Conservation (phyloP, 495 filamentous ascomycete species). For the Pyrenopolyporus hunteri region DNA sequence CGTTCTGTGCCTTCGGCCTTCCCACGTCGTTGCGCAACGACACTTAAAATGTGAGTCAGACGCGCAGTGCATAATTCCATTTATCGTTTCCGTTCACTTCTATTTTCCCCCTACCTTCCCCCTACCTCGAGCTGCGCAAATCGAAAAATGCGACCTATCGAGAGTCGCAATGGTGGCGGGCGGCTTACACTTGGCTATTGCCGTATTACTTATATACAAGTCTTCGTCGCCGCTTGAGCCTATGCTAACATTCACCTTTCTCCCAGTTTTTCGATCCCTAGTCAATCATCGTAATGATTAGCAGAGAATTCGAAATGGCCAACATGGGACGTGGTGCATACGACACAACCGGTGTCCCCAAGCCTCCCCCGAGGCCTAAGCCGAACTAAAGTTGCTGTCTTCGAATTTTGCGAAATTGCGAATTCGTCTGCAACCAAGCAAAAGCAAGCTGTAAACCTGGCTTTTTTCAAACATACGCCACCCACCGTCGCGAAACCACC, state of each 20-base stretch:
- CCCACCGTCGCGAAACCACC: not conserved
- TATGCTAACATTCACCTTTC: not conserved
- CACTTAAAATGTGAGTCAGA: slow-evolving; percentile 54
- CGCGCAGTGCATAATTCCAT: slow-evolving; percentile 33
- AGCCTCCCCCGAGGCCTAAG: slow-evolving; percentile 60
- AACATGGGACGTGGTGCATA: slow-evolving; percentile 65
- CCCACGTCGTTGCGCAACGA: slow-evolving; percentile 42
- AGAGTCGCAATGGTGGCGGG: slow-evolving; percentile 14
- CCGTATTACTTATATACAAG: slow-evolving; percentile 18
- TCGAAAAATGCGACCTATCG: slow-evolving; percentile 26
- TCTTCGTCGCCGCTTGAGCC: too few relatives aligned
- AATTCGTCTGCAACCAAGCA: too few relatives aligned
- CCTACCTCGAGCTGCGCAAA: slow-evolving; percentile 27
- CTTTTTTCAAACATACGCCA: not conserved
- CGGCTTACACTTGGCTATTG: slow-evolving; percentile 25
- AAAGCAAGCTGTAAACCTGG: too few relatives aligned
- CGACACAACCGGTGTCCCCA: slow-evolving; percentile 61
- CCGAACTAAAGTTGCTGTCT: slow-evolving; percentile 47
- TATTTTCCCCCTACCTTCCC: slow-evolving; percentile 12
- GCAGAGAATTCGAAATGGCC: slow-evolving; percentile 50
- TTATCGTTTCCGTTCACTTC: slow-evolving; percentile 20
- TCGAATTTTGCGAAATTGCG: slow-evolving; percentile 15
- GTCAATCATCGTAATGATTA: slow-evolving; percentile 50
- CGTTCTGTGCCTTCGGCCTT: slow-evolving; percentile 35
- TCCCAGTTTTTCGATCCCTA: slow-evolving; percentile 1